Conservation (phyloP, 2,329 filamentous ascomycete species). For the Colletotrichum sp. region DNA sequence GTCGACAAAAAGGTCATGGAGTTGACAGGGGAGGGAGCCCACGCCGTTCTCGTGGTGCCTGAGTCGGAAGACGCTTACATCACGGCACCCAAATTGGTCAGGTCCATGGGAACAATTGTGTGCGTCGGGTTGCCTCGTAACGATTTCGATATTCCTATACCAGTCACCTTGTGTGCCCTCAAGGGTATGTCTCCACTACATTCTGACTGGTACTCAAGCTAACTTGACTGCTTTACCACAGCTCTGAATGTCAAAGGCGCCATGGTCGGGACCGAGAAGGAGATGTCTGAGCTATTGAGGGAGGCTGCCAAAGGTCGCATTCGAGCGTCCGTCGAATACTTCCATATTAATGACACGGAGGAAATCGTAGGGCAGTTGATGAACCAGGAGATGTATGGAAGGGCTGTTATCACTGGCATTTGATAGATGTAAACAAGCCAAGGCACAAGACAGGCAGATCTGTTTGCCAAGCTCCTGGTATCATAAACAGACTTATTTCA, state of each 20-base stretch:
- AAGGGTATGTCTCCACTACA: background rate
- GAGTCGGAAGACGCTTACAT: constrained; percentile 29
- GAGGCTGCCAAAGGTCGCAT: background rate
- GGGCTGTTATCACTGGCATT: background rate
- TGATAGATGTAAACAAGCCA: background rate
- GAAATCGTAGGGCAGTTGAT: background rate
- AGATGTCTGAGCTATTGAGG: background rate
- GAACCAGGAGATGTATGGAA: background rate
- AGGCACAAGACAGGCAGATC: background rate
- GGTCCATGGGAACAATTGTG: constrained; percentile 29
- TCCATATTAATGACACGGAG: background rate
- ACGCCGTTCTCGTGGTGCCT: constrained; percentile 29
- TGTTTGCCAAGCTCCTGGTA: background rate
- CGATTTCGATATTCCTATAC: constrained; percentile 30
- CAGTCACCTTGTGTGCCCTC: background rate
- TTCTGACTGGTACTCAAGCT: too few relatives aligned
- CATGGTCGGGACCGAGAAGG: background rate
- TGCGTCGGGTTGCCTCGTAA: constrained; percentile 29
- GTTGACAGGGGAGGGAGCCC: constrained; percentile 30
- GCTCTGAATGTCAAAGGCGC: constrained; percentile 15
- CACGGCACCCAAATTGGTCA: constrained; percentile 25
- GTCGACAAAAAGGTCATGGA: constrained; percentile 25
- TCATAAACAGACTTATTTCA: too few relatives aligned
- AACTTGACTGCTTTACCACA: background rate
- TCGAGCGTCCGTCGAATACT: background rate